Base-by-base conservation (phyloP, 805 yeast genomes). In the Ogataea nitratoaversa region DNA sequence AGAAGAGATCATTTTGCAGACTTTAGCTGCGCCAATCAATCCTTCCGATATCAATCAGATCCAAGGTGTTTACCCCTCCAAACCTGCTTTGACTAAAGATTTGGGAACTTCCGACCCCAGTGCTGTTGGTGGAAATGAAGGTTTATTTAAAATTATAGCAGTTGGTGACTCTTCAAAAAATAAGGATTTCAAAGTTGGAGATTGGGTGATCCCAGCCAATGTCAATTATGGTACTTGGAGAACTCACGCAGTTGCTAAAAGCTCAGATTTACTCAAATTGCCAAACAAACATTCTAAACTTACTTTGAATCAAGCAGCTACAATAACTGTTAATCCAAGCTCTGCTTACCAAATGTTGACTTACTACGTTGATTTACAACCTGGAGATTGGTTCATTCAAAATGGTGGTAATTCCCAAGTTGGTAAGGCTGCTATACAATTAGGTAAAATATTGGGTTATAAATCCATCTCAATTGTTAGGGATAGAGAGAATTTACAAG, bases 351-450 rank as follows among this genome's bases (percentile, higher is more conserved):
- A 87, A 62, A 76, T 93, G 85, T 80, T 91, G 46, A 78, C 83
- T 14, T 75, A 82, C 62, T 84, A 78, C 60, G 76, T 66, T 38
- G 70, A 76, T 40, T 64, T 84, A 54, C 61, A 68, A 43, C 74
- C 78, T 2, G 87, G 87, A 16, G 90, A 90, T 60, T 93, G 96
- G 95, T 77, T 93, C 47, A 80, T 93, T 46, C 98, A 93, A 66
- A 93, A 91, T 55, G 99, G 96, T 24, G 98, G 96, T 27, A 93
- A 88, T 50, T 87, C 96, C 7, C 95, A 93, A 22, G 99, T 93
- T 9, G 96, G 96, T 5, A 79, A 88, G 51, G 81, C 84, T 52
- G 98, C 95, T 7, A 74, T 88, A 36, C 99, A 93, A 63, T 76
- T 93, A 39, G 96, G 86, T 23, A 77, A 78, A 48, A 68, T 79